Conservation (phyloP, 345 rosid genomes). For the Gossypium herbaceum region DNA sequence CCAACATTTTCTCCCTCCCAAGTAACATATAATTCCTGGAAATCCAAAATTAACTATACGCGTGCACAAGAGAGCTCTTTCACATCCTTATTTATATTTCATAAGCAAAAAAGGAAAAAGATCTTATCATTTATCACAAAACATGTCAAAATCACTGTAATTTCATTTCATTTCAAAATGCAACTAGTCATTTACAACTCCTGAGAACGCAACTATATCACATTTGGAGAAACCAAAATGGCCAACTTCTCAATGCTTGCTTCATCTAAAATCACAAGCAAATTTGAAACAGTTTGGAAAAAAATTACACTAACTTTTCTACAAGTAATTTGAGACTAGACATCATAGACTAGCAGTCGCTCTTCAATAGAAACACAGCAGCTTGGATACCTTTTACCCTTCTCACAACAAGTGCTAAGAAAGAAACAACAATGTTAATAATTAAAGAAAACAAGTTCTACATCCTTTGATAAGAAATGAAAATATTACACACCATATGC, state of each 20-base stretch:
- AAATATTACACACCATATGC: too few relatives aligned
- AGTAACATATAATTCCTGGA: not conserved
- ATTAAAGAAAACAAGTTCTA: too few relatives aligned
- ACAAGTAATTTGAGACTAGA: too few relatives aligned
- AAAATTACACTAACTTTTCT: not conserved
- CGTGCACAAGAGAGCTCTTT: not conserved
- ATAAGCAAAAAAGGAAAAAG: not conserved
- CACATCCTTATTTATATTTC: not conserved
- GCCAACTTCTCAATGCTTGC: not conserved
- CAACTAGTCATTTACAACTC: conserved; percentile 19
- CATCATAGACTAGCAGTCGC: too few relatives aligned
- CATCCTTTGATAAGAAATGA: too few relatives aligned
- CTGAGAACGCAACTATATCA: not conserved
- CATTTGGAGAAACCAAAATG: not conserved
- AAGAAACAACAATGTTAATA: not conserved
- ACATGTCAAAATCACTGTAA: not conserved
- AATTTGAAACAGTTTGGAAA: not conserved
- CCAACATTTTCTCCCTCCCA: too few relatives aligned
- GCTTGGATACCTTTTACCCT: too few relatives aligned
- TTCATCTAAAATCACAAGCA: conserved; percentile 35
- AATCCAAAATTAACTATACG: not conserved
- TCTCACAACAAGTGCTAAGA: too few relatives aligned
- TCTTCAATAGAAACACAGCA: too few relatives aligned
- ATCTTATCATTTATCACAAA: too few relatives aligned
- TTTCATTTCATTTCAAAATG: not conserved